phyloP scores from a whole-genome alignment of 139 green algal genomes.

The Haematococcus lacustris region DNA sequence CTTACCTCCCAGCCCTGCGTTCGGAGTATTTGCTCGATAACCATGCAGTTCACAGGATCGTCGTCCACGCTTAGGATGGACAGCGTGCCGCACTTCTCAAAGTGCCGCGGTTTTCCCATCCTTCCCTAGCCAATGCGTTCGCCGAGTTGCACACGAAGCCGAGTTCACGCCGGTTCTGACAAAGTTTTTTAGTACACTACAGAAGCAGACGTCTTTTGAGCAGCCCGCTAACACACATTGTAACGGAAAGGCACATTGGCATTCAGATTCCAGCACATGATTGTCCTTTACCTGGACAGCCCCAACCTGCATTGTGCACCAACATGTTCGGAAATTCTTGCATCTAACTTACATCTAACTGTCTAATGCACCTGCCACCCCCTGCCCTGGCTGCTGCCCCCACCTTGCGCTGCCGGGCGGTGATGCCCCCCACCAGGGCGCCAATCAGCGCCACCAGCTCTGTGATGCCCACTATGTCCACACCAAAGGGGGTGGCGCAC shows the following conservation, averaged over 20 bases:
- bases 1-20: constrained; percentile 22
- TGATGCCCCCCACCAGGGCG: constrained; percentile 50
- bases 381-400: too few relatives aligned
- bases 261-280: not conserved
- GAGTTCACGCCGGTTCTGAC: not conserved
- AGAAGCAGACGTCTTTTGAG: not conserved
- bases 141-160: not conserved
- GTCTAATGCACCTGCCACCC: too few relatives aligned
- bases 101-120: constrained; percentile 20
- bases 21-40: constrained; percentile 30
- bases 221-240: too few relatives aligned
- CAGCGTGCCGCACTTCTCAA: constrained; percentile 13
- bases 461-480: constrained; percentile 95
- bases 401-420: constrained; percentile 66
- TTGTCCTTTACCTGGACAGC: too few relatives aligned
- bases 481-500: constrained; percentile 90
- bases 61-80: constrained; percentile 30
- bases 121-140: not conserved
- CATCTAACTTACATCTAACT: too few relatives aligned
- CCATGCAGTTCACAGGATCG: constrained; percentile 37
- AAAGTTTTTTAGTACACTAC: not conserved
- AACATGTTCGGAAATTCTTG: too few relatives aligned
- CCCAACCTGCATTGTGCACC: too few relatives aligned
- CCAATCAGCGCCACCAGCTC: constrained; percentile 73
- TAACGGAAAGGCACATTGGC: not conserved